These are phyloP conservation scores for Gymnopilus dilepis DNA, from an alignment of 768 basidiomycete species.

Conservation along the genomic window DNA sequence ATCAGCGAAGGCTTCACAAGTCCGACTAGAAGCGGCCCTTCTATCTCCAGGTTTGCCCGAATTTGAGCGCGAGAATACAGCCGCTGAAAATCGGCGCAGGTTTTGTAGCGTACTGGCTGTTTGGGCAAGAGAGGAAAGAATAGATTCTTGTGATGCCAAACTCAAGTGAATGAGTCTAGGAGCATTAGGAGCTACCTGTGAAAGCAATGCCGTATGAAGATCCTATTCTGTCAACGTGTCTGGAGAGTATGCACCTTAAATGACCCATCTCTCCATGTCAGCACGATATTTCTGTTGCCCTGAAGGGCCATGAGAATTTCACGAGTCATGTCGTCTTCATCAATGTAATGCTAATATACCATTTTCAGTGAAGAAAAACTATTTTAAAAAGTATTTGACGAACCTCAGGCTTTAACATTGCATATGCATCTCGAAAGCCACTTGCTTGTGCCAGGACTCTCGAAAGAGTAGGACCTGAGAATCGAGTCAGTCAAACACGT, in stretches of 20 bases:
- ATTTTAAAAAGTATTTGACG: not conserved
- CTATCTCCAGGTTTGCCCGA: conserved; percentile 22
- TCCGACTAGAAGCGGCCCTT: conserved; percentile 47
- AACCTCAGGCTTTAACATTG: conserved; percentile 51
- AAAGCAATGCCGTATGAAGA: not conserved
- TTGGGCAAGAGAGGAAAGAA: conserved; percentile 61
- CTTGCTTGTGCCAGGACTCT: conserved; percentile 38
- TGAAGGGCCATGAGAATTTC: conserved; percentile 80
- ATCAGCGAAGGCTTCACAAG: conserved; percentile 84
- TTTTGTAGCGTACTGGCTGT: conserved; percentile 65
- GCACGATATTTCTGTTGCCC: conserved; percentile 67
- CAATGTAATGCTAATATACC: conserved; percentile 60
- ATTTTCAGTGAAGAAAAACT: not conserved
- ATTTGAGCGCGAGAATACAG: conserved; percentile 46
- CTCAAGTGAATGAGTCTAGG: conserved; percentile 74
- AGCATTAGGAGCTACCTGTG: conserved; percentile 52
- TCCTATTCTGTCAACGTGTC: not conserved
- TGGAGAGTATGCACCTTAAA: conserved; percentile 33
- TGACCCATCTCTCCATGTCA: conserved; percentile 41
- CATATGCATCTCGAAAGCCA: conserved; percentile 40
- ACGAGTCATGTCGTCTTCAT: conserved; percentile 77
- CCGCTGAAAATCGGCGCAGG: conserved; percentile 63
- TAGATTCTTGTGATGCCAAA: conserved; percentile 67
- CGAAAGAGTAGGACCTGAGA: conserved; percentile 53
- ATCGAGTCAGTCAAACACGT: not conserved